phyloP scores from a whole-genome alignment of 73 alveolate genomes.

The Uronychia setigera region DNA sequence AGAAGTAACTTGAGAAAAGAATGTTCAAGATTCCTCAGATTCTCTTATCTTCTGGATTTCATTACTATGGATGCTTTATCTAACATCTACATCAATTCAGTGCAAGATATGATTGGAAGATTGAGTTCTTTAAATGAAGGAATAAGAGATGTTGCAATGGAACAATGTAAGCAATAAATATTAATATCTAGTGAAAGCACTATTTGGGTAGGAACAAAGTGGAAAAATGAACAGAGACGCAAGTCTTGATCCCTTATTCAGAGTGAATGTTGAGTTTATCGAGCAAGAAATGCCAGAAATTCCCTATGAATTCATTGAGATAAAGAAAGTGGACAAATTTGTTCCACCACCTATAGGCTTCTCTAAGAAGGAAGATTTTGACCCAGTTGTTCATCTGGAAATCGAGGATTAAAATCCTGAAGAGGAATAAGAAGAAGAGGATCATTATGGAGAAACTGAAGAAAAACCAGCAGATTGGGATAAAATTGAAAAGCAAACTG shows the following conservation, averaged over 20 bases:
- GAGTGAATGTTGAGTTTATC: slow-evolving; percentile 58
- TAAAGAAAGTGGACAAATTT: slow-evolving; percentile 58
- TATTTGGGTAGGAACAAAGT: slow-evolving; percentile 26
- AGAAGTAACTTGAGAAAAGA: slow-evolving; percentile 75
- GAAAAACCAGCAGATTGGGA: slow-evolving; percentile 39
- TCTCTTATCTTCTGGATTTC: slow-evolving; percentile 79
- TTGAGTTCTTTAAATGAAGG: neutral
- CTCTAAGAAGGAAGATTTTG: slow-evolving; percentile 69
- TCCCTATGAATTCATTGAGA: slow-evolving; percentile 36
- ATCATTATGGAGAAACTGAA: slow-evolving; percentile 18
- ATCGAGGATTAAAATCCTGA: slow-evolving; percentile 43
- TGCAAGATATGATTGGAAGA: slow-evolving; percentile 50
- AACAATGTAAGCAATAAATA: neutral
- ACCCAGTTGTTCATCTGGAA: slow-evolving; percentile 70
- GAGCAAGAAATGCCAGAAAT: slow-evolving; percentile 56
- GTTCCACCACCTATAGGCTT: slow-evolving; percentile 83
- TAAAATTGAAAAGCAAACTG: slow-evolving; percentile 59
- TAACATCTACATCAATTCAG: slow-evolving; percentile 67
- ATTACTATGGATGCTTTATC: slow-evolving; percentile 74
- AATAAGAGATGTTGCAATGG: neutral
- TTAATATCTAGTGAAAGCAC: neutral
- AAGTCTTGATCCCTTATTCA: slow-evolving; percentile 67
- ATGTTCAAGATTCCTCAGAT: slow-evolving; percentile 74
- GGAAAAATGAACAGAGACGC: slow-evolving; percentile 47
- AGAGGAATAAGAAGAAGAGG: slow-evolving; percentile 51